Evolutionary conservation across 495 filamentous ascomycete species (phyloP).

Genomic region (Aspergillus baeticus): DNA sequence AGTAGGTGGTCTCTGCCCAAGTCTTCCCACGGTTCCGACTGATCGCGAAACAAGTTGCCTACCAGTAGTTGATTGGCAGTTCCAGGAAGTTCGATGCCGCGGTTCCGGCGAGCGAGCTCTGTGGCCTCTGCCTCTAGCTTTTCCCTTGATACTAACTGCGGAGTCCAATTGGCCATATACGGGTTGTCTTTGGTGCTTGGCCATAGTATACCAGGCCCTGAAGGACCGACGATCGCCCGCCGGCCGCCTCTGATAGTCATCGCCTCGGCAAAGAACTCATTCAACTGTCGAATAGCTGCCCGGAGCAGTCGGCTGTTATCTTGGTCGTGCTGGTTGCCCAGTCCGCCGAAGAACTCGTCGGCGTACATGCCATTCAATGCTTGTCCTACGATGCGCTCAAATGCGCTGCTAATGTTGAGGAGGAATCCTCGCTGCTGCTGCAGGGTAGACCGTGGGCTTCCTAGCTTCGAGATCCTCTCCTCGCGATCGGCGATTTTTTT

Average conservation of each 20-base stretch:
- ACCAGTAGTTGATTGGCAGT: conserved; percentile 45
- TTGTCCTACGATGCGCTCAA: conserved; percentile 47
- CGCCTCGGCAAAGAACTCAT: conserved; percentile 52
- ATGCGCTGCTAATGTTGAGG: conserved; percentile 49
- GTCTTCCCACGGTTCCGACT: conserved; percentile 37
- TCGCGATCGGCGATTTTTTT: conserved; percentile 19
- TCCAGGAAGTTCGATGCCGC: conserved; percentile 46
- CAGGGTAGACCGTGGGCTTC: conserved; percentile 42
- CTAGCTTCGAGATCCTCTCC: conserved; percentile 43
- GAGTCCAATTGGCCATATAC: conserved; percentile 19
- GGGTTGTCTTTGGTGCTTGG: background rate
- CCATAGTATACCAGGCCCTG: background rate
- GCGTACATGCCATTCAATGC: conserved; percentile 56
- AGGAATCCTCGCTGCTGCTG: conserved; percentile 56
- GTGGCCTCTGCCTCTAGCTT: conserved; percentile 20
- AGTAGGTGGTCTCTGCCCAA: conserved; percentile 27
- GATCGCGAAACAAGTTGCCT: conserved; percentile 42
- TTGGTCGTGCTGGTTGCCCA: background rate
- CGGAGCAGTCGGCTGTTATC: conserved; percentile 51
- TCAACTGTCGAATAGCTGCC: conserved; percentile 55
- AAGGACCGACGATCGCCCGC: conserved; percentile 8
- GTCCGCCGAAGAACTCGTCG: conserved; percentile 53
- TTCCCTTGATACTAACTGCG: conserved; percentile 3
- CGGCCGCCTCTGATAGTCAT: conserved; percentile 45
- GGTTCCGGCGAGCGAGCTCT: conserved; percentile 17